Conservation (phyloP, 164 flowering plant species). For the Vitis labrusca region DNA sequence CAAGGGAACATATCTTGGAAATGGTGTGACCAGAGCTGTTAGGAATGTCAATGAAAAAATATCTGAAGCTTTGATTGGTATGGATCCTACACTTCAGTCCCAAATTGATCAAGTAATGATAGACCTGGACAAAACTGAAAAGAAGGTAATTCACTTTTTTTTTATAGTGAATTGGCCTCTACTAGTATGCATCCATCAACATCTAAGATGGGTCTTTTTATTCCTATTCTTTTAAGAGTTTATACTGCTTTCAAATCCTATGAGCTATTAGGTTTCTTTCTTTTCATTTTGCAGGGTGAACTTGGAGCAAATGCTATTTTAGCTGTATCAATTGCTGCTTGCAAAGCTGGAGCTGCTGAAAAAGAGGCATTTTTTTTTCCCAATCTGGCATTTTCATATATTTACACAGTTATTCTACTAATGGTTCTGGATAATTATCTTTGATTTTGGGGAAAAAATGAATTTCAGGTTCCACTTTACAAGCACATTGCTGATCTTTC, state of each 20-base stretch:
- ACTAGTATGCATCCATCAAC: not conserved
- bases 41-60: constrained; percentile 82
- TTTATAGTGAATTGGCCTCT: not conserved
- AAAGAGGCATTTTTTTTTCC: constrained; percentile 57
- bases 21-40: constrained; percentile 82
- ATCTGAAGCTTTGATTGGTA: constrained; percentile 85
- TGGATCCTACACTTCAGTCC: constrained; percentile 90
- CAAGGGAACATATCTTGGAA: constrained; percentile 81
- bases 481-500: constrained; percentile 89
- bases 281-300: constrained; percentile 55
- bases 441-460: not conserved
- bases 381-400: not conserved
- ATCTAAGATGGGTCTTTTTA: too few species aligned
- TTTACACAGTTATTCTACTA: not conserved
- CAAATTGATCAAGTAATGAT: constrained; percentile 96
- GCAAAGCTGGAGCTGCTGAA: constrained; percentile 99
- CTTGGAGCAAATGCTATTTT: constrained; percentile 86
- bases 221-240: too few species aligned
- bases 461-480: constrained; percentile 82
- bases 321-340: constrained; percentile 95
- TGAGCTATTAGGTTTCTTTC: constrained; percentile 3
- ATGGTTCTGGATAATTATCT: not conserved
- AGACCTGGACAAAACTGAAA: constrained; percentile 93
- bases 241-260: not conserved
- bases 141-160: constrained; percentile 54